phyloP scores from a whole-genome alignment of 345 rosid species.

The Conringia planisiliqua region DNA sequence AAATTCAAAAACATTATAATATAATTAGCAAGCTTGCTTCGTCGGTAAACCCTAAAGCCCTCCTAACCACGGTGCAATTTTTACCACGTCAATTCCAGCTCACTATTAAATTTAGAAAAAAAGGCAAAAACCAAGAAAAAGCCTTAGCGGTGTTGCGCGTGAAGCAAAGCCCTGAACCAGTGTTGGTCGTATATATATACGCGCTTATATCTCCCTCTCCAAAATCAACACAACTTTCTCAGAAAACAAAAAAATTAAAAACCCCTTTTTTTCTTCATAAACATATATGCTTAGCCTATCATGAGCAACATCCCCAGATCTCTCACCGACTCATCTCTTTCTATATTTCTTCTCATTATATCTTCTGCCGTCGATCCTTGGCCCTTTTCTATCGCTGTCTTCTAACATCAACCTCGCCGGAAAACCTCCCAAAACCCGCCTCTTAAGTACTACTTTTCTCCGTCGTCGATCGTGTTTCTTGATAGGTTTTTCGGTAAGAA shows the following conservation, averaged over 20 bases:
- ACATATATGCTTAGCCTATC: conserved; percentile 35
- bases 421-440: background rate
- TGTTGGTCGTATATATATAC: conserved; percentile 2
- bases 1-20: too few relatives aligned
- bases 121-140: background rate
- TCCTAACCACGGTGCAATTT: background rate
- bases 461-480: background rate
- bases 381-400: conserved; percentile 60
- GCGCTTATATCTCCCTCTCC: background rate
- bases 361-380: conserved; percentile 79
- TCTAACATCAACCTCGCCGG: conserved; percentile 29
- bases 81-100: conserved; percentile 28
- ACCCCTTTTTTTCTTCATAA: background rate
- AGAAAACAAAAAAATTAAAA: background rate
- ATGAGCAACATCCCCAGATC: conserved; percentile 90
- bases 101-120: background rate
- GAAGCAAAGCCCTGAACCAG: conserved; percentile 10
- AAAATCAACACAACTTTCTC: background rate
- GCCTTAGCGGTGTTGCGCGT: conserved; percentile 22
- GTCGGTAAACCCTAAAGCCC: background rate
- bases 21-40: background rate
- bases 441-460: background rate
- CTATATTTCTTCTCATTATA: conserved; percentile 67
- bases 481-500: conserved; percentile 5
- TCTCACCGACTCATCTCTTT: conserved; percentile 65